phyloP scores from a whole-genome alignment of 371 early-diverging fungal genomes.

The Mortierella sp. region DNA sequence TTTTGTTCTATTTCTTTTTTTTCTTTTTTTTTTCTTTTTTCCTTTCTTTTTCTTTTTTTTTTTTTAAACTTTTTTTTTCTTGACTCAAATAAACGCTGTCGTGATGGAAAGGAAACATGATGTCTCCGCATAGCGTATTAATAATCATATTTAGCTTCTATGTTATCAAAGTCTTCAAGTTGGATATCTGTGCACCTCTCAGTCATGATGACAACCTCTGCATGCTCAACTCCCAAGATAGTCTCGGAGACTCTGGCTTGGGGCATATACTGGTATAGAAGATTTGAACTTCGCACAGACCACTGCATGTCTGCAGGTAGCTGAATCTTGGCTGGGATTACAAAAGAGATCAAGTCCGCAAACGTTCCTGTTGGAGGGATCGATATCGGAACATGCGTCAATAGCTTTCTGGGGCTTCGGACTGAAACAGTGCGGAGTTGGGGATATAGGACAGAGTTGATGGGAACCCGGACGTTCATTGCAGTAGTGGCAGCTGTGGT shows the following conservation, averaged over 20 bases:
- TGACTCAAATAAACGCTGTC: too few species aligned
- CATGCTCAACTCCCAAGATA: neutral
- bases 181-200: neutral
- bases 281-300: neutral
- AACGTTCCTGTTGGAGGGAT: neutral
- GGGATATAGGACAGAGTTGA: too few species aligned
- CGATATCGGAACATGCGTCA: conserved; percentile 7
- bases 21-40: neutral
- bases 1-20: neutral
- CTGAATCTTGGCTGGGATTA: neutral
- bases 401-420: neutral
- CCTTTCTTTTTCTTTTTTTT: conserved; percentile 1
- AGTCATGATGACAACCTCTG: neutral
- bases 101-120: too few species aligned
- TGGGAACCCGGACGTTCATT: too few species aligned
- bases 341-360: conserved; percentile 9
- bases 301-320: neutral
- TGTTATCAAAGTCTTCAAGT: neutral
- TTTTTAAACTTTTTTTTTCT: neutral
- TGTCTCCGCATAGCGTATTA: too few species aligned
- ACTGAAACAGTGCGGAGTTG: neutral
- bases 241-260: neutral
- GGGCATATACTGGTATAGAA: neutral
- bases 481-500: too few species aligned
- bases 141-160: too few species aligned